Conservation (phyloP, 78 protist species). For the Cavenderia fasciculata region DNA sequence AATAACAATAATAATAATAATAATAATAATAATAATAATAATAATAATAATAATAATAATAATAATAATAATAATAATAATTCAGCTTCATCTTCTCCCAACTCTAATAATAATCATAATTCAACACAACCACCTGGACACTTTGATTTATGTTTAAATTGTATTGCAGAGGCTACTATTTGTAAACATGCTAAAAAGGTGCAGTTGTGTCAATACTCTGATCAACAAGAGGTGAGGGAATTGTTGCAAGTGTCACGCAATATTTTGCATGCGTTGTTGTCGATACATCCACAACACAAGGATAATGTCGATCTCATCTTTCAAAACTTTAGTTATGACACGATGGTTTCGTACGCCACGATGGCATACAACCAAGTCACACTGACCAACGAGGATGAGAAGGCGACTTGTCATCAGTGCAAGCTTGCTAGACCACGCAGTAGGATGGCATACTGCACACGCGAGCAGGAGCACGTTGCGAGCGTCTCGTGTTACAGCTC, state of each 20-base stretch:
- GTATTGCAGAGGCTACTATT: constrained; percentile 33
- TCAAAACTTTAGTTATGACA: not conserved
- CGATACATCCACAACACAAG: too few species aligned
- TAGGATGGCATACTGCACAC: constrained; percentile 58
- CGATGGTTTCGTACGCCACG: constrained; percentile 47
- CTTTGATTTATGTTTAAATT: constrained; percentile 6
- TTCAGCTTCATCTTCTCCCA: not conserved
- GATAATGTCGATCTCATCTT: not conserved
- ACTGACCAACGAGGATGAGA: constrained; percentile 13
- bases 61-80: not conserved
- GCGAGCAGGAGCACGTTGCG: too few species aligned
- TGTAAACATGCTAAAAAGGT: constrained; percentile 1
- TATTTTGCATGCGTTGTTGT: too few species aligned
- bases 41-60: too few species aligned
- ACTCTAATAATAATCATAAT: too few species aligned
- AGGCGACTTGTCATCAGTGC: constrained; percentile 72
- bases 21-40: too few species aligned
- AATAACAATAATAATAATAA: too few species aligned
- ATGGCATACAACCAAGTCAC: constrained; percentile 48
- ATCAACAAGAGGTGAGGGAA: too few species aligned
- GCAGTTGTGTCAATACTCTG: not conserved
- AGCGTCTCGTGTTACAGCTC: not conserved
- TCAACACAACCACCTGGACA: not conserved
- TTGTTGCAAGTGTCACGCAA: too few species aligned
- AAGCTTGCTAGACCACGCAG: constrained; percentile 34